A percentile compares a stretch with the other conserved stretches of the same genome.
Evolutionary conservation across 2,329 filamentous ascomycete species (phyloP).

Genomic region (Colletotrichum orchidophilum): DNA sequence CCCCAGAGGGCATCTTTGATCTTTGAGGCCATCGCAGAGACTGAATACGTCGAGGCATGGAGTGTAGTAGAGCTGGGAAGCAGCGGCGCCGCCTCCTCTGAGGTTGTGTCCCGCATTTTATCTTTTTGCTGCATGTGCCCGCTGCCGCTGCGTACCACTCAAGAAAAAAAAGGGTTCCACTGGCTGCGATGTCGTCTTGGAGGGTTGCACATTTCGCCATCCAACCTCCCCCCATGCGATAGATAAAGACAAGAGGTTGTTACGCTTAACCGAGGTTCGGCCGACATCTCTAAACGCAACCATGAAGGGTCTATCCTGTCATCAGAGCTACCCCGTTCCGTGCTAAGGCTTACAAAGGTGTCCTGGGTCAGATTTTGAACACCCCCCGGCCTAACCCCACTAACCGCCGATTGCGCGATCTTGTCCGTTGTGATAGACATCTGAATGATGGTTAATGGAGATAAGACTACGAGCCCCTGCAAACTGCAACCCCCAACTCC

Average conservation of each 20-base stretch:
- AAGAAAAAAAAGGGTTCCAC: constrained; percentile 14
- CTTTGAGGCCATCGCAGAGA: constrained; percentile 8
- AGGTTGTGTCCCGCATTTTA: neutral
- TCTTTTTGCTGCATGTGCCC: neutral
- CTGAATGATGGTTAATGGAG: neutral
- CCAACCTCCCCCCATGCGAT: neutral
- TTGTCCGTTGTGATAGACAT: neutral
- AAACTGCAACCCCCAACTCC: neutral
- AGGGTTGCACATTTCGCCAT: constrained; percentile 30
- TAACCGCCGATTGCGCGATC: constrained; percentile 3
- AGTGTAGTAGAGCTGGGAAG: neutral
- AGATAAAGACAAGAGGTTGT: neutral
- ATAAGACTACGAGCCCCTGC: neutral
- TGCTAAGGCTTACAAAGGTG: neutral
- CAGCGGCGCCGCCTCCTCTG: constrained; percentile 14
- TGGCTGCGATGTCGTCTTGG: constrained; percentile 21
- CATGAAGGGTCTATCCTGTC: neutral
- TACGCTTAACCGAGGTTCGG: neutral
- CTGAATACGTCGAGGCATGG: neutral
- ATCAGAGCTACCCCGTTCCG: neutral
- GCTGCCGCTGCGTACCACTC: neutral
- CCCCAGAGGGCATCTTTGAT: constrained; percentile 23
- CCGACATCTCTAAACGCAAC: neutral
- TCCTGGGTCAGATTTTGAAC: neutral
- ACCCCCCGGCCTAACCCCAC: constrained; percentile 1